Percentiles rank a stretch among this genome's conserved stretches.
phyloP scores from a whole-genome alignment of 306 rosid genomes.

The Benincasa hispida region DNA sequence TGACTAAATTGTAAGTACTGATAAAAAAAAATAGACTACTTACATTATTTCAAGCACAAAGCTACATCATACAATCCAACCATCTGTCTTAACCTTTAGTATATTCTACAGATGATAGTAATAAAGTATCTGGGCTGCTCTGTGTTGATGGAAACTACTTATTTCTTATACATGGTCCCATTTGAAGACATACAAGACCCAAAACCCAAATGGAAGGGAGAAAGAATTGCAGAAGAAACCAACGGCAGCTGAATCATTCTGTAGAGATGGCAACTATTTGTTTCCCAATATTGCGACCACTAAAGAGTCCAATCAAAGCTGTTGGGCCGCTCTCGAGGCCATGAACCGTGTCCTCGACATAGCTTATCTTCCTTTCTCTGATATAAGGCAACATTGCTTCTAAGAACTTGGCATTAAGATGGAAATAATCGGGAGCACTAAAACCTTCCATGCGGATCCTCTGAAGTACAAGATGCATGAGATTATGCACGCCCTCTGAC shows the following conservation, averaged over 20 bases:
- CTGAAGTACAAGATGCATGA: background rate
- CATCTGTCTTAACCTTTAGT: background rate
- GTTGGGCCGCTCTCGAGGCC: conserved; percentile 20
- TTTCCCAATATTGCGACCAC: conserved; percentile 26
- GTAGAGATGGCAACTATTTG: conserved; percentile 14
- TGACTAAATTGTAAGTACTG: background rate
- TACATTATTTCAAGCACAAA: background rate
- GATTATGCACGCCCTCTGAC: conserved; percentile 19
- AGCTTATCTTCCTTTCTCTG: conserved; percentile 15
- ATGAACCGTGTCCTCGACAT: conserved; percentile 23
- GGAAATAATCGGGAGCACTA: background rate
- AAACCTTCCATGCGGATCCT: conserved; percentile 17
- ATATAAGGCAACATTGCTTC: conserved; percentile 15
- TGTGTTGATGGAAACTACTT: background rate
- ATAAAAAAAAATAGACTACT: background rate
- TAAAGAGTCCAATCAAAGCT: conserved; percentile 21
- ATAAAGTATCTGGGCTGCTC: background rate
- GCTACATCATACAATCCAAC: background rate
- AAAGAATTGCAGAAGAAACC: background rate
- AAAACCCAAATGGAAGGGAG: background rate
- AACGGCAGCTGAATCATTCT: background rate
- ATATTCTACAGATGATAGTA: background rate
- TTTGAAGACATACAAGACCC: background rate
- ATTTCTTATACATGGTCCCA: background rate
- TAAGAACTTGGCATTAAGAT: conserved; percentile 7